These are phyloP conservation scores for Lentithecium fluviatile DNA, from an alignment of 495 filamentous ascomycete genomes.

Conservation along the genomic window DNA sequence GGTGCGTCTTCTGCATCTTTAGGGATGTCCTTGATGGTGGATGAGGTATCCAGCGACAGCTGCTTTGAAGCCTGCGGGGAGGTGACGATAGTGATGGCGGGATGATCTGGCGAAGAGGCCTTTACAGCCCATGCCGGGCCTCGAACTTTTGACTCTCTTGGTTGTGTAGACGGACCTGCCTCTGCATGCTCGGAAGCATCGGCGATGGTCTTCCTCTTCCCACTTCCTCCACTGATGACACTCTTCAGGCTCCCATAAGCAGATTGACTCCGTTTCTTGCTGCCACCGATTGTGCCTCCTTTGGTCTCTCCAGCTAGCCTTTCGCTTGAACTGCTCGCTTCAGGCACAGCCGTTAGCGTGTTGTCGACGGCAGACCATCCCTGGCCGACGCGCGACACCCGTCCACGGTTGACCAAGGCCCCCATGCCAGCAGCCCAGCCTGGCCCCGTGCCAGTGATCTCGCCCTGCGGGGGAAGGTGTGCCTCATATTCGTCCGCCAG, in stretches of 20 bases:
- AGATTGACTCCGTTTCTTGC: slow-evolving; percentile 23
- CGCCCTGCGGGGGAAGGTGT: slow-evolving; percentile 61
- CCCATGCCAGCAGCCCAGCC: slow-evolving; percentile 27
- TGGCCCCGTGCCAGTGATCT: slow-evolving; percentile 43
- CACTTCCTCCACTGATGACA: slow-evolving; percentile 32
- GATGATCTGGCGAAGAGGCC: slow-evolving; percentile 9
- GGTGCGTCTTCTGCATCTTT: not conserved
- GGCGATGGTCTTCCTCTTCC: slow-evolving; percentile 17
- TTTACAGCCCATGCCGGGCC: slow-evolving; percentile 22
- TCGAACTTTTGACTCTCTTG: not conserved
- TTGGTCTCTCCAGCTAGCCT: slow-evolving; percentile 32
- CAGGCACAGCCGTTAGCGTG: slow-evolving; percentile 41
- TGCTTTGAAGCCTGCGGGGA: slow-evolving; percentile 32
- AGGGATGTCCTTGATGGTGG: slow-evolving; percentile 24
- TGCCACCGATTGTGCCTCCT: slow-evolving; percentile 1
- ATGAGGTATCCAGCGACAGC: slow-evolving; percentile 28
- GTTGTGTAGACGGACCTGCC: not conserved
- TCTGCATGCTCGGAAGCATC: not conserved
- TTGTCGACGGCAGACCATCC: slow-evolving; percentile 29
- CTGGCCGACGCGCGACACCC: slow-evolving; percentile 15
- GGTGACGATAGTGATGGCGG: slow-evolving; percentile 31
- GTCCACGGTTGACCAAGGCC: slow-evolving; percentile 14
- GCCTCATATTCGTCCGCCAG: slow-evolving; percentile 64
- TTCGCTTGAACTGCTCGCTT: slow-evolving; percentile 42
- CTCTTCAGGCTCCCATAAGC: slow-evolving; percentile 37